These are phyloP conservation scores for Huntiella moniliformis DNA, from an alignment of 2,329 filamentous ascomycete species.

Conservation along the genomic window DNA sequence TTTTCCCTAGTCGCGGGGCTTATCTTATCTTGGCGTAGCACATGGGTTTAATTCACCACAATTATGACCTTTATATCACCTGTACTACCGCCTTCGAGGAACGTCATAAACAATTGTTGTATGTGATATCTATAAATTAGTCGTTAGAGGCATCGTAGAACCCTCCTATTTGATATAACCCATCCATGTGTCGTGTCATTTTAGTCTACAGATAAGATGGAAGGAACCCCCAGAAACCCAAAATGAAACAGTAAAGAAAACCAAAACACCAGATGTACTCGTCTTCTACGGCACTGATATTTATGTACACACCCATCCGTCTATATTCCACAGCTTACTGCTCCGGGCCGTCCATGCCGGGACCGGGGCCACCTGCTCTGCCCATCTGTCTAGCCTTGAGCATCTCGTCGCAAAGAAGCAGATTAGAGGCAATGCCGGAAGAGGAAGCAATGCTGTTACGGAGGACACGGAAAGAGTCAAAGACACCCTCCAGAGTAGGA, in stretches of 20 bases:
- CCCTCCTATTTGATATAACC: constrained; percentile 4
- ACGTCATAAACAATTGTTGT: neutral
- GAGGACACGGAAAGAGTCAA: constrained; percentile 87
- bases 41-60: neutral
- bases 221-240: constrained; percentile 4
- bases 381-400: constrained; percentile 96
- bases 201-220: constrained; percentile 11
- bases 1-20: constrained; percentile 16
- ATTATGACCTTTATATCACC: too few species aligned
- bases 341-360: constrained; percentile 43
- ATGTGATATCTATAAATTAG: constrained; percentile 7
- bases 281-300: constrained; percentile 1
- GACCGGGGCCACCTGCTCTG: constrained; percentile 40
- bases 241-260: constrained; percentile 4
- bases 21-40: constrained; percentile 14
- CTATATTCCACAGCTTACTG: constrained; percentile 22
- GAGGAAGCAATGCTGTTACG: constrained; percentile 87
- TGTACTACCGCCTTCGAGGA: too few species aligned
- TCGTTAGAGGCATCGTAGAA: constrained; percentile 2
- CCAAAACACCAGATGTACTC: constrained; percentile 3
- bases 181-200: constrained; percentile 11
- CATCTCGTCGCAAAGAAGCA: constrained; percentile 90
- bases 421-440: constrained; percentile 84
- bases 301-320: constrained; percentile 12
- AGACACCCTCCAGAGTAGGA: constrained; percentile 77